Evolutionary conservation across 2,329 filamentous ascomycete genomes (phyloP).

Genomic region (Pyrenophora tritici-repentis): DNA sequence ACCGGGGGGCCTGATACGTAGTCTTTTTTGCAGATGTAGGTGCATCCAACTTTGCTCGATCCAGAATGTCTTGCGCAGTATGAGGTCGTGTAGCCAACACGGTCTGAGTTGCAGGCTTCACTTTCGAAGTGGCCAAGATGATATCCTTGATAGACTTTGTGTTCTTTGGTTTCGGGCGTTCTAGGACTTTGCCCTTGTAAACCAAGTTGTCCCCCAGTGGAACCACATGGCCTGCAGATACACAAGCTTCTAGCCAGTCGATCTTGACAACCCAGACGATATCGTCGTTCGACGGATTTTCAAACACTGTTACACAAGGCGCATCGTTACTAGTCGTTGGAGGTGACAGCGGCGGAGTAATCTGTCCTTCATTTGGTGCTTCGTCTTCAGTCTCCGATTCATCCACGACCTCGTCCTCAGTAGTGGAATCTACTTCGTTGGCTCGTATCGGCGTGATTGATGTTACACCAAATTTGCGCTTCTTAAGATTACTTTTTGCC

Average conservation of each 20-base stretch:
- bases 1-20: slow-evolving; percentile 18
- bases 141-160: slow-evolving; percentile 25
- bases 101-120: slow-evolving; percentile 23
- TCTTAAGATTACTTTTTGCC: slow-evolving; percentile 21
- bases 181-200: slow-evolving; percentile 55
- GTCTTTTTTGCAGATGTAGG: slow-evolving; percentile 20
- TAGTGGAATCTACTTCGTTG: slow-evolving; percentile 27
- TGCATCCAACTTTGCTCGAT: slow-evolving; percentile 59
- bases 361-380: slow-evolving; percentile 2
- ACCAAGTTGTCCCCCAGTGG: slow-evolving; percentile 57
- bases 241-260: slow-evolving; percentile 59
- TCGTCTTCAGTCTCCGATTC: slow-evolving; percentile 23
- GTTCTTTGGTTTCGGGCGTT: slow-evolving; percentile 40
- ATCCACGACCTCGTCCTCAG: slow-evolving; percentile 25
- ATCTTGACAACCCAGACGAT: slow-evolving; percentile 57
- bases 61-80: slow-evolving; percentile 50
- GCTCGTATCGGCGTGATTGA: slow-evolving; percentile 11
- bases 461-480: slow-evolving; percentile 15
- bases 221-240: slow-evolving; percentile 49
- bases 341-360: slow-evolving; percentile 13
- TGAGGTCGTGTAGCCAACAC: slow-evolving; percentile 27
- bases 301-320: slow-evolving; percentile 20
- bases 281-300: slow-evolving; percentile 25
- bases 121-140: slow-evolving; percentile 12
- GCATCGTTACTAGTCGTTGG: slow-evolving; percentile 5